These are phyloP conservation scores for Brassica balearica DNA, from an alignment of 441 rosid species.

Conservation along the genomic window DNA sequence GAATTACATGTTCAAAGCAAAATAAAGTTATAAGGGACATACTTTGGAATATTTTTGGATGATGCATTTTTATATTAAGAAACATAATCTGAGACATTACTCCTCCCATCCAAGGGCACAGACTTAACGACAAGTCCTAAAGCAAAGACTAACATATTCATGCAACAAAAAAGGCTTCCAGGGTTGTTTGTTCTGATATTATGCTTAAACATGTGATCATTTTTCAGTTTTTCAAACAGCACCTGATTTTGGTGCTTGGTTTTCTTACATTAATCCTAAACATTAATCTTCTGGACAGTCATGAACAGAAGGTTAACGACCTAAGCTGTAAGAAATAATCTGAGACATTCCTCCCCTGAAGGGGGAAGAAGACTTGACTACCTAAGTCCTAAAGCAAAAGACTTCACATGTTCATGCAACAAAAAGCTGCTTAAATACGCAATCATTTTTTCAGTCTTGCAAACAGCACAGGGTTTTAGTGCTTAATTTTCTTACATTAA, in stretches of 20 bases:
- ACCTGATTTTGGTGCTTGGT: conserved; percentile 28
- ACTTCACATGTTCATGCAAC: conserved; percentile 25
- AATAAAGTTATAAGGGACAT: not conserved
- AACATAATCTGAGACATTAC: not conserved
- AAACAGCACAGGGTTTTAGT: conserved; percentile 34
- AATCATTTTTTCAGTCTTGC: conserved; percentile 18
- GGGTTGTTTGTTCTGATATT: not conserved
- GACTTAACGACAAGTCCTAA: not conserved
- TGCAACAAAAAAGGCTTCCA: not conserved
- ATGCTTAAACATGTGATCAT: not conserved
- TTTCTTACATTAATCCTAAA: conserved; percentile 7
- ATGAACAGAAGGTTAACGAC: not conserved
- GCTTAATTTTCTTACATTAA: conserved; percentile 29
- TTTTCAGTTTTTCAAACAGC: conserved; percentile 7
- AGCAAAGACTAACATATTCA: not conserved
- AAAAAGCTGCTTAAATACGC: conserved; percentile 28
- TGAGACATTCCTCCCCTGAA: not conserved
- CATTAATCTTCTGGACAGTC: conserved; percentile 12
- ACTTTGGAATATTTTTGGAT: not conserved
- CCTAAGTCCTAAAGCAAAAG: not conserved
- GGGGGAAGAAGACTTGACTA: conserved; percentile 7
- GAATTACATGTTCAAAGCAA: not conserved
- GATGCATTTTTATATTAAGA: not conserved
- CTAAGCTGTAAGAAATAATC: not conserved
- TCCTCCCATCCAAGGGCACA: not conserved